phyloP scores from a whole-genome alignment of 208 protist species.

The Naegleria lovaniensis region DNA sequence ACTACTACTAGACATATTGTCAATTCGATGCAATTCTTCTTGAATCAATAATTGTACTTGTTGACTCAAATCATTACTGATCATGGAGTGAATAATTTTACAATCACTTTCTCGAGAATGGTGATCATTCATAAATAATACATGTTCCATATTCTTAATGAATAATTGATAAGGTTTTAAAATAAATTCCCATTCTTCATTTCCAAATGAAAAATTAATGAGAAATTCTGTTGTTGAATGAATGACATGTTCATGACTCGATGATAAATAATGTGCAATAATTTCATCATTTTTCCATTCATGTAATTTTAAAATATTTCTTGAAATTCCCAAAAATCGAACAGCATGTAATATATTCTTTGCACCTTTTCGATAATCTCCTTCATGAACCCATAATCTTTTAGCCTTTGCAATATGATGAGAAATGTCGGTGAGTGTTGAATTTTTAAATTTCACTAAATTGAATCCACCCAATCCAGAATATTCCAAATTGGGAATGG shows the following conservation, averaged over 20 bases:
- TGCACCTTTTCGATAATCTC: not conserved
- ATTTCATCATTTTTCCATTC: too few species aligned
- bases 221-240: not conserved
- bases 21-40: not conserved
- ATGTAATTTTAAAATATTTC: not conserved
- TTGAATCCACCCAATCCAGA: not conserved
- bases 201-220: not conserved
- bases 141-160: not conserved
- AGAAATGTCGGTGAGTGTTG: not conserved
- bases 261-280: too few species aligned
- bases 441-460: not conserved
- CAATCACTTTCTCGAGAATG: not conserved
- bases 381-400: not conserved
- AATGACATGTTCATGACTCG: not conserved
- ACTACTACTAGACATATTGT: too few species aligned
- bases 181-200: not conserved
- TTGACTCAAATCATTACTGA: too few species aligned
- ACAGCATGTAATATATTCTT: not conserved
- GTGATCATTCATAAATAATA: not conserved
- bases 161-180: not conserved
- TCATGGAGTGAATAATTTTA: too few species aligned
- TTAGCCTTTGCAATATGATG: not conserved
- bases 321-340: not conserved
- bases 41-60: not conserved
- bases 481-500: not conserved